Base-by-base conservation (phyloP, 2,329 filamentous ascomycete species). In the Ceratocystis destructans region DNA sequence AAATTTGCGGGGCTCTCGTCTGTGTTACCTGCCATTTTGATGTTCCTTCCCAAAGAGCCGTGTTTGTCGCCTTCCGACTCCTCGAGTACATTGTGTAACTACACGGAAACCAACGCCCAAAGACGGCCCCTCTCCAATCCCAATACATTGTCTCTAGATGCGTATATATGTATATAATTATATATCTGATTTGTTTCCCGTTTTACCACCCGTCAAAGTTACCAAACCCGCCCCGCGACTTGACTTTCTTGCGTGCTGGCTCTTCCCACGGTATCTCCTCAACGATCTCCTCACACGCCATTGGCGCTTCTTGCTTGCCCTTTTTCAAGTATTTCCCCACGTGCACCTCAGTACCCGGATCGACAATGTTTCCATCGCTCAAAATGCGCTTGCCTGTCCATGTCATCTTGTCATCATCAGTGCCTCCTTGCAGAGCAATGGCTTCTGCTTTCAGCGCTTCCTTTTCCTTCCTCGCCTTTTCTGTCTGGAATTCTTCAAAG, bases 331-430 rank as follows among this genome's bases (percentile, higher is more conserved):
- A 97, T 75, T 93, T 96, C 6, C 93, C 94, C 12, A 85, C 84
- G 3, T 75, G 76, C 5, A 76, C 78, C 10, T 75, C 75, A 15
- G 75, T 74, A 33, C 76, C 75, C 15, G 73, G 74, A 33, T 74
- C 73, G 1, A 81, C 80, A 1, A 84, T 78, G 0, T 79, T 83
- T 0, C 85, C 87, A 71, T 87, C 84, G 1, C 79, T 81, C 31
- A 91, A 80, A 62, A 99, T 84, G 50, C 92, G 80, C 77, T 97
- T 99, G 2, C 94, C 94, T 2, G 94, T 97, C 94, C 94, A 99
- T 2, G 94, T 99, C 1, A 89, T 87, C 73, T 84, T 85, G 72
- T 97, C 91, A 72, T 96, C 93, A 65, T 95, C 93, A 1, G 86
- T 88, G 2, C 88, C 89, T 33, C 89, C 90, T 65, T 80, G 78